Evolutionary conservation across 1,284 basidiomycete genomes (phyloP), one percentile per base, ranked within the genome.

Genomic region (Cutaneotrichosporon arboriforme): DNA sequence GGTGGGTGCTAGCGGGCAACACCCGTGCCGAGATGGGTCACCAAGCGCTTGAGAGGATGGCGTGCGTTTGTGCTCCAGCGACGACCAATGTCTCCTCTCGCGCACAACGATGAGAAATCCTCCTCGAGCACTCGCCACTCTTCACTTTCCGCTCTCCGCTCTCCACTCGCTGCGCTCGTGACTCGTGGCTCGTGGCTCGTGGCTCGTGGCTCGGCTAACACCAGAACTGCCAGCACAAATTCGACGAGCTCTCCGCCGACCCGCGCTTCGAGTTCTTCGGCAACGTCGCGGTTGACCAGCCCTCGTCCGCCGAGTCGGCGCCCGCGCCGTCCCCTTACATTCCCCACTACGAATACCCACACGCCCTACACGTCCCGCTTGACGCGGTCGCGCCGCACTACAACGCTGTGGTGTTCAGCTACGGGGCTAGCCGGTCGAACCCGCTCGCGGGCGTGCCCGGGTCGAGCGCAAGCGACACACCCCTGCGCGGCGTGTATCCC

Each of bases 161-260:
- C n/a, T n/a, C n/a, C n/a, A n/a, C n/a, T n/a, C n/a, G n/a, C n/a
- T n/a, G n/a, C n/a, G n/a, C n/a, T n/a, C n/a, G n/a, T n/a, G n/a
- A n/a, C n/a, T n/a, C n/a, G n/a, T n/a, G n/a, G n/a, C n/a, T n/a
- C n/a, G n/a, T n/a, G n/a, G n/a, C n/a, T n/a, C n/a, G n/a, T n/a
- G n/a, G n/a, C n/a, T n/a, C n/a, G n/a, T n/a, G n/a, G n/a, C n/a
- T n/a, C 7, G 5, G 37, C 46, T 53, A 26, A 53, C 15, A 43
- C 46, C 62, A 97, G 92, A 99, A 99, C 72, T 97, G 93, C 74
- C 90, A 88, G 41, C 83, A 96, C 77, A 97, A 96, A 75, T 99
- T 98, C 63, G 89, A 92, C 66, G 79, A 81, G 26, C 65, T 77
- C 39, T 85, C 88, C 0, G 59, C 71, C 13, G 90, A 96, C 70